Base-by-base conservation (phyloP, 768 basidiomycete species). In the Russula foetens region DNA sequence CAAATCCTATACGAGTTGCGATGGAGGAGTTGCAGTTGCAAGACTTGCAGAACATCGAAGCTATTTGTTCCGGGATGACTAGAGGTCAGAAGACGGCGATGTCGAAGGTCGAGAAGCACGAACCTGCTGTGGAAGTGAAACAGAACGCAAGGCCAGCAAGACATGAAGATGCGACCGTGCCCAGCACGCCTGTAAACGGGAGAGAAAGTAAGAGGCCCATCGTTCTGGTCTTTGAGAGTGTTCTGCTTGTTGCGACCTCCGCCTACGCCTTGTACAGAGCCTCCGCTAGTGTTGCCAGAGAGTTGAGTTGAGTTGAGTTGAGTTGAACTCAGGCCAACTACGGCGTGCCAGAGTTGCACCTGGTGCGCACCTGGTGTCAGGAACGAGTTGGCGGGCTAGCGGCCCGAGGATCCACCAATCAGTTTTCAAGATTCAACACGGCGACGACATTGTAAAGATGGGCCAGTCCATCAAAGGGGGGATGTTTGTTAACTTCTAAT, bases 21-120 rank as follows among this genome's bases (percentile, higher is more conserved):
- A 99, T 98, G 0, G 93, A 96, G 9, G 93, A 96, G 71, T 98
- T 98, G 76, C 97, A 99, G 71, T 98, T 98, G 74, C 96, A 99
- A 33, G 90, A 93, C 78, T 97, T 98, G 81, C 86, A 94, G 76
- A 97, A 92, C 83, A 96, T 93, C 38, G 91, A 93, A 4, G 95
- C 94, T 85, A 74, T 67, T n/a, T n/a, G 65, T 70, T 57, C 28
- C 23, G 39, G 48, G 38, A 29, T 31, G 24, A 15, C 15, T 19
- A 29, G 21, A 33, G 39, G 38, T 53, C 50, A 53, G 31, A 68
- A 66, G 65, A 54, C 33, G 45, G 38, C 8, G 14, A 15, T 43
- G 50, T 38, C 33, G 35, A 44, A 48, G 59, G n/a, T 46, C 3
- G 4, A 21, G 43, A 46, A 19, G 45, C 28, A 72, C 79, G 63